These are phyloP conservation scores for Astrocystis sublimbata DNA, from an alignment of 495 filamentous ascomycete genomes.

Conservation along the genomic window DNA sequence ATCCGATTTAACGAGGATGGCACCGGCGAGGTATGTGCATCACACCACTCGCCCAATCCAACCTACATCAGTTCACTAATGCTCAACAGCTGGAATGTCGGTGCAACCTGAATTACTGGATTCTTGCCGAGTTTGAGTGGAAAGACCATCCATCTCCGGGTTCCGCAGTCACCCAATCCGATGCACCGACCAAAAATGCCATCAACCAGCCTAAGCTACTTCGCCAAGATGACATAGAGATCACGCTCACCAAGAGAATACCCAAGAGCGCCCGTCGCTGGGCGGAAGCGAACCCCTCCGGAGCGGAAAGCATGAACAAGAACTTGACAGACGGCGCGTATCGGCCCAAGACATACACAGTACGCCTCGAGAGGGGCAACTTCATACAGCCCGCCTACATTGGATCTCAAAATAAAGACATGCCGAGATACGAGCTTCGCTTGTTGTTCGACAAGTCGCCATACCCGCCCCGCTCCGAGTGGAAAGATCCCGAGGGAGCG, in stretches of 20 bases:
- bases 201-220: constrained; percentile 24
- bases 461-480: constrained; percentile 31
- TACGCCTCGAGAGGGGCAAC: constrained; percentile 33
- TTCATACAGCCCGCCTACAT: constrained; percentile 26
- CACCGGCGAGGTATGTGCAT: constrained; percentile 29
- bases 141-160: no score
- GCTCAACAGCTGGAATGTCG: no score
- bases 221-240: constrained; percentile 31
- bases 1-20: constrained; percentile 34
- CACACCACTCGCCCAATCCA: constrained; percentile 17
- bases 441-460: constrained; percentile 35
- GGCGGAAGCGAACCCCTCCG: constrained; percentile 10
- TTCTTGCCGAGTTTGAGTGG: no score
- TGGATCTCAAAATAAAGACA: constrained; percentile 2
- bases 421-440: constrained; percentile 26
- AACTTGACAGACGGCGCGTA: constrained; percentile 32
- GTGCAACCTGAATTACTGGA: no score
- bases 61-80: constrained; percentile 30
- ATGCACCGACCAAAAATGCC: no score
- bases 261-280: no score
- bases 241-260: constrained; percentile 29
- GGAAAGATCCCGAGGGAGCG: constrained; percentile 26
- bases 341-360: constrained; percentile 28
- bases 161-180: no score
- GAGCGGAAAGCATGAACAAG: constrained; percentile 12